Conservation (phyloP, 352 stramenopile genomes). For the Pythium myriotylum region DNA sequence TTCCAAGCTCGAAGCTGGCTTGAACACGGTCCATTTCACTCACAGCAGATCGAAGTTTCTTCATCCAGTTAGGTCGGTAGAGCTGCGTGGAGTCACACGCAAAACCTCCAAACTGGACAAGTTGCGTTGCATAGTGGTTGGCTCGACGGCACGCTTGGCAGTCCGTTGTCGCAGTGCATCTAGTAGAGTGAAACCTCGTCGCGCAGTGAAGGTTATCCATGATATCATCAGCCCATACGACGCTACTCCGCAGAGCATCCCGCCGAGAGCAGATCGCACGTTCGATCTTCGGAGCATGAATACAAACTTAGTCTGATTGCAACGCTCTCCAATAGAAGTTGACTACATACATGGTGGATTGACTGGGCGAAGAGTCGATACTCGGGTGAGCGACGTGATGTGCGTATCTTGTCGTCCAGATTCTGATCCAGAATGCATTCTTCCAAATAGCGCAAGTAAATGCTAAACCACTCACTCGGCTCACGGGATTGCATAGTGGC, state of each 20-base stretch:
- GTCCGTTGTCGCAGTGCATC: constrained; percentile 38
- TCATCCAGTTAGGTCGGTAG: constrained; percentile 73
- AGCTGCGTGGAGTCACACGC: constrained; percentile 63
- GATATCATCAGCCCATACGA: constrained; percentile 74
- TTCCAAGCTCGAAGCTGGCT: constrained; percentile 70
- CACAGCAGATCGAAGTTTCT: constrained; percentile 44
- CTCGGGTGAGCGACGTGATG: constrained; percentile 31
- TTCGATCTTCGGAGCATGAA: constrained; percentile 52
- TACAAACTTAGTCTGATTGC: not conserved
- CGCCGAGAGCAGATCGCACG: constrained; percentile 69
- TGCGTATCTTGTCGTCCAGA: constrained; percentile 63
- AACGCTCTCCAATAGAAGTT: not conserved
- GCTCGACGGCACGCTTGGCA: constrained; percentile 79
- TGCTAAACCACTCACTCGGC: constrained; percentile 77
- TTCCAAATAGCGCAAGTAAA: constrained; percentile 85
- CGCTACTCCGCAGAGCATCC: constrained; percentile 62
- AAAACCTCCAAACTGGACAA: constrained; percentile 61
- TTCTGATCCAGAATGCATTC: constrained; percentile 62
- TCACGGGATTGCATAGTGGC: constrained; percentile 56
- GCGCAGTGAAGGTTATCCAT: constrained; percentile 52
- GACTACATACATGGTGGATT: constrained; percentile 55
- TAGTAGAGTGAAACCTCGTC: constrained; percentile 41
- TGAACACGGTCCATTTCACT: constrained; percentile 33
- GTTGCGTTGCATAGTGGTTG: constrained; percentile 63
- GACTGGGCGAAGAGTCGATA: constrained; percentile 62